Conservation (phyloP, 2,329 filamentous ascomycete species). For the Calonectria hawksworthii region DNA sequence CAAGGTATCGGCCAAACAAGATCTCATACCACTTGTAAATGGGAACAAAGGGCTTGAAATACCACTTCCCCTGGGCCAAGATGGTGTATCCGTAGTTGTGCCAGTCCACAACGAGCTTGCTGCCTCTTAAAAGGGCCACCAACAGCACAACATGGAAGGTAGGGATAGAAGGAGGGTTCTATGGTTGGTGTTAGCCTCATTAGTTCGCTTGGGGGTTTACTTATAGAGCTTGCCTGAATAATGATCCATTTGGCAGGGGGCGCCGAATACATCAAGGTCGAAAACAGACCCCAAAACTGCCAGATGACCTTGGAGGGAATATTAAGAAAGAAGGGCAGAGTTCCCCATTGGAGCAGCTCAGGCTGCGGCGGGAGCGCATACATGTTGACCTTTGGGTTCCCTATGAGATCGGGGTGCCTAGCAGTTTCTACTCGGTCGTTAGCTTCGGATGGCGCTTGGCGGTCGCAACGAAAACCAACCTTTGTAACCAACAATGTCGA, state of each 20-base stretch:
- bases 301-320: slow-evolving; percentile 89
- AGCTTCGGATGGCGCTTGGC: slow-evolving; percentile 19
- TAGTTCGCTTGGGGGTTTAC: too few relatives aligned
- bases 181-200: slow-evolving; percentile 30
- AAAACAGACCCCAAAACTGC: slow-evolving; percentile 81
- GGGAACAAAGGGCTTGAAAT: slow-evolving; percentile 79
- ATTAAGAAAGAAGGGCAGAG: slow-evolving; percentile 81
- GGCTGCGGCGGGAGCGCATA: slow-evolving; percentile 79
- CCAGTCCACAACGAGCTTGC: slow-evolving; percentile 92
- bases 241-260: slow-evolving; percentile 87
- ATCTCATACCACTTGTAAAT: slow-evolving; percentile 85
- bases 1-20: slow-evolving; percentile 76
- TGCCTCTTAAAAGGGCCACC: slow-evolving; percentile 82
- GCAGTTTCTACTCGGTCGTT: slow-evolving; percentile 74
- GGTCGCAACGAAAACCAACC: slow-evolving; percentile 62
- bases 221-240: slow-evolving; percentile 72
- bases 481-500: slow-evolving; percentile 90
- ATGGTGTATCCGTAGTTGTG: slow-evolving; percentile 99
- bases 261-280: slow-evolving; percentile 80
- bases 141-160: slow-evolving; percentile 83
- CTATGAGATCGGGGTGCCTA: slow-evolving; percentile 81
- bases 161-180: slow-evolving; percentile 96
- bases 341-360: slow-evolving; percentile 74
- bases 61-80: slow-evolving; percentile 73
- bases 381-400: slow-evolving; percentile 78